Conservation (phyloP, 139 green algal species). For the Micractinium conductrix region DNA sequence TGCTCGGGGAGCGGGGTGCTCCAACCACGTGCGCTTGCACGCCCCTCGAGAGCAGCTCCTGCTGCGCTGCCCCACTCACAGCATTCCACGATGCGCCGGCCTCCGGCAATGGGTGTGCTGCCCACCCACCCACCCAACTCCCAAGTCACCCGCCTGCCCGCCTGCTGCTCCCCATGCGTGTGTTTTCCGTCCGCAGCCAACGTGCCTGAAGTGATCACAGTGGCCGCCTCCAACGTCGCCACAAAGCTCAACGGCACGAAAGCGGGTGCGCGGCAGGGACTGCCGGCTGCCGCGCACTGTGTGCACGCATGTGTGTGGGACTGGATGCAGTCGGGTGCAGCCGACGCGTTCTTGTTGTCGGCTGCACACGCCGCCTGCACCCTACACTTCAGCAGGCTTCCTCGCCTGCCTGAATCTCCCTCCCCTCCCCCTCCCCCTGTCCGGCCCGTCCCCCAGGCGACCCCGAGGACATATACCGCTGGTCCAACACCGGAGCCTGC, state of each 20-base stretch:
- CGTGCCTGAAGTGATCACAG: conserved; percentile 56
- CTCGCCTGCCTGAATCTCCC: not conserved
- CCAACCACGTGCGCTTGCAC: too few relatives aligned
- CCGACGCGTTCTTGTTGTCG: not conserved
- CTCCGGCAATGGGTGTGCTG: too few relatives aligned
- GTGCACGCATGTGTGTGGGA: not conserved
- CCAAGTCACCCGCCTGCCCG: too few relatives aligned
- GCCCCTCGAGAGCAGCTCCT: too few relatives aligned
- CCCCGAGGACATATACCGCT: conserved; percentile 47
- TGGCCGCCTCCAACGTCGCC: conserved; percentile 50
- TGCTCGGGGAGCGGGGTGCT: not conserved
- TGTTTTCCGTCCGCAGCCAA: conserved; percentile 24
- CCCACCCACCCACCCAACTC: too few relatives aligned
- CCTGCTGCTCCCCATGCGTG: too few relatives aligned
- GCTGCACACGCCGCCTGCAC: not conserved
- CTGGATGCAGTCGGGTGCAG: not conserved
- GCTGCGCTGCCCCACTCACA: too few relatives aligned
- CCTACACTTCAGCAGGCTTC: not conserved
- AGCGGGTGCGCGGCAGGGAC: not conserved
- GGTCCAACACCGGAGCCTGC: conserved; percentile 55
- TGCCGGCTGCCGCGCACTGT: not conserved
- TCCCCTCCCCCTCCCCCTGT: not conserved
- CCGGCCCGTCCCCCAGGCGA: conserved; percentile 12
- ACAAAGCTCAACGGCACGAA: conserved; percentile 36
- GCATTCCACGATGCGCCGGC: too few relatives aligned